Evolutionary conservation across 176 grass and related monocot species (phyloP).

Genomic region (Guadua angustifolia): DNA sequence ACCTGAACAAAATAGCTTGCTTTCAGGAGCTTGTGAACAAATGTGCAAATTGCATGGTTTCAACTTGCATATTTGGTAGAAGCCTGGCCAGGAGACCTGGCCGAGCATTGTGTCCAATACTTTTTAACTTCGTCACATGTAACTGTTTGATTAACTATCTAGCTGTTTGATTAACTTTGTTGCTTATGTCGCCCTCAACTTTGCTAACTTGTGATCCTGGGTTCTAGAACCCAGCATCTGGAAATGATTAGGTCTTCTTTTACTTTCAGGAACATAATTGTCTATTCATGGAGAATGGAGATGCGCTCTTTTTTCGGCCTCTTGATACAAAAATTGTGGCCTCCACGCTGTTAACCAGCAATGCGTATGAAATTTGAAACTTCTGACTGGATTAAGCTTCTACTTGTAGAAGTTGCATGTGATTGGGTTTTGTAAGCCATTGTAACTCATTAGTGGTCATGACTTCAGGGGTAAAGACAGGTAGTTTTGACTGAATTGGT

Average conservation of each 20-base stretch:
- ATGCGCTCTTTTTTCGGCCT: neutral
- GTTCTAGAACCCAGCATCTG: conserved; percentile 1
- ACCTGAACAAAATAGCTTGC: neutral
- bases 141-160: conserved; percentile 16
- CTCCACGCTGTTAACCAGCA: neutral
- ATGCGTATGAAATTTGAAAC: neutral
- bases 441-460: neutral
- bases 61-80: conserved; percentile 17
- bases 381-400: too few species aligned
- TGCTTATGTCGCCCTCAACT: neutral
- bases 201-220: conserved; percentile 31
- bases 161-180: conserved; percentile 20
- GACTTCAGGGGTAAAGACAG: neutral
- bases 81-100: neutral
- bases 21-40: neutral
- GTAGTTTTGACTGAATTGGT: neutral
- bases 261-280: neutral
- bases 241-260: conserved; percentile 10
- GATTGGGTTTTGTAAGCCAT: too few species aligned
- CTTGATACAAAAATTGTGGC: neutral
- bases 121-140: conserved; percentile 44
- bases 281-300: neutral
- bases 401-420: too few species aligned
- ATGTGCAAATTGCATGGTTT: conserved; percentile 14
- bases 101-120: neutral